These are phyloP conservation scores for Dactylonectria estremocensis DNA, from an alignment of 2,329 filamentous ascomycete species.

Conservation along the genomic window DNA sequence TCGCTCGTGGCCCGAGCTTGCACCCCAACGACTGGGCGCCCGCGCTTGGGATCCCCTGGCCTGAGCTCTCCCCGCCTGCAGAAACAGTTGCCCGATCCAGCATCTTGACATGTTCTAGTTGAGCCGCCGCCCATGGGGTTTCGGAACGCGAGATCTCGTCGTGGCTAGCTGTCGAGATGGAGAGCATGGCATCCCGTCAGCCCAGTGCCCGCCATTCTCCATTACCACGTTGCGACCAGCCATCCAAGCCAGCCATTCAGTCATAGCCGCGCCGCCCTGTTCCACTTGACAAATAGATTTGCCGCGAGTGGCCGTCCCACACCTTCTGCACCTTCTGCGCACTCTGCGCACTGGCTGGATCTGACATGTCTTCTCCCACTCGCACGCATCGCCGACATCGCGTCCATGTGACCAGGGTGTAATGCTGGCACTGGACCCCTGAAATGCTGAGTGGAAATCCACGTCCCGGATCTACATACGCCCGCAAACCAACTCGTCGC, in stretches of 20 bases:
- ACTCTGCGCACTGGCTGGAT: constrained; percentile 4
- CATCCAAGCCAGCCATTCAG: constrained; percentile 2
- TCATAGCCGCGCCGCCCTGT: constrained; percentile 19
- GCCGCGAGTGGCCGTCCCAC: constrained; percentile 19
- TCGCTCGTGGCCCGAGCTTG: constrained; percentile 14
- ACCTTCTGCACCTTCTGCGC: no score
- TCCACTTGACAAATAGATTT: constrained; percentile 28
- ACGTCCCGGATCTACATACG: background rate
- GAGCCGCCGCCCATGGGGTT: constrained; percentile 3
- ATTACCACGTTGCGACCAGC: background rate
- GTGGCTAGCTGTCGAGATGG: background rate
- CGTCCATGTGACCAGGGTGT: constrained; percentile 9
- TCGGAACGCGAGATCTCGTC: background rate
- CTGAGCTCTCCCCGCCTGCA: constrained; percentile 22
- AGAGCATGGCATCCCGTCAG: constrained; percentile 1
- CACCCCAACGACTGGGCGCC: constrained; percentile 12
- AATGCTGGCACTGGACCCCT: background rate
- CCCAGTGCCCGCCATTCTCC: no score
- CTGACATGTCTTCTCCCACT: background rate
- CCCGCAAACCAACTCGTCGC: constrained; percentile 4
- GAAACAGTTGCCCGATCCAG: constrained; percentile 8
- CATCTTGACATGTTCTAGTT: background rate
- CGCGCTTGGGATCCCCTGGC: constrained; percentile 29
- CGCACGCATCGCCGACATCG: constrained; percentile 24
- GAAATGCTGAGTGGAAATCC: background rate